A percentile compares a stretch with the other conserved stretches of the same genome.
phyloP scores from a whole-genome alignment of 139 green algal species.

The Haematococcus sp. region DNA sequence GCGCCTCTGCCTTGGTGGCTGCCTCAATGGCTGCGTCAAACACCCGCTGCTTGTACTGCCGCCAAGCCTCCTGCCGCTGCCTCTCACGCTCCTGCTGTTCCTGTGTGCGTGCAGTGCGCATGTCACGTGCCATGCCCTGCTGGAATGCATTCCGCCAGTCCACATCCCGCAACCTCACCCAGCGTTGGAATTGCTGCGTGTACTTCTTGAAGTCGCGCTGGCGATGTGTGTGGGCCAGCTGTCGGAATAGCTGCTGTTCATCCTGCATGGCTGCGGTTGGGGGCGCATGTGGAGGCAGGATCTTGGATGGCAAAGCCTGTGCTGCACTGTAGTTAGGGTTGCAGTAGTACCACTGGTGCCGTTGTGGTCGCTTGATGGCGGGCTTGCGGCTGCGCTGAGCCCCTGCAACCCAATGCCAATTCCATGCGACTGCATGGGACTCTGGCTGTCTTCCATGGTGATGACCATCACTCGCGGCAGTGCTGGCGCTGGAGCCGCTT shows the following conservation, averaged over 20 bases:
- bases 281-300: slow-evolving; percentile 37
- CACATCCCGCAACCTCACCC: slow-evolving; percentile 27
- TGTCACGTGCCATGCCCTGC: slow-evolving; percentile 25
- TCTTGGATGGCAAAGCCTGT: slow-evolving; percentile 16
- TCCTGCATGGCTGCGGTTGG: not conserved
- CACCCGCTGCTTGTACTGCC: slow-evolving; percentile 2
- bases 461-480: no score
- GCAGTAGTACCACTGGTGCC: slow-evolving; percentile 57
- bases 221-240: slow-evolving; percentile 4
- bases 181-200: slow-evolving; percentile 17
- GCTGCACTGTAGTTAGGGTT: slow-evolving; percentile 42
- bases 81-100: slow-evolving; percentile 2
- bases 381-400: slow-evolving; percentile 37
- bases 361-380: slow-evolving; percentile 36
- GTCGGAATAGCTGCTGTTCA: slow-evolving; percentile 25
- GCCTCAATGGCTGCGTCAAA: slow-evolving; percentile 1
- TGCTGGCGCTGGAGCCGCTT: no score
- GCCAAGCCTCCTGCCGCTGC: slow-evolving; percentile 19
- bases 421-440: slow-evolving; percentile 13
- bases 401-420: slow-evolving; percentile 32
- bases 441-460: no score
- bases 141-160: slow-evolving; percentile 47
- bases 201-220: slow-evolving; percentile 3
- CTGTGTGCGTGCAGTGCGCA: not conserved
- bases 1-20: no score